Conservation (phyloP, 495 filamentous ascomycete species). For the Penicillium paradoxum region DNA sequence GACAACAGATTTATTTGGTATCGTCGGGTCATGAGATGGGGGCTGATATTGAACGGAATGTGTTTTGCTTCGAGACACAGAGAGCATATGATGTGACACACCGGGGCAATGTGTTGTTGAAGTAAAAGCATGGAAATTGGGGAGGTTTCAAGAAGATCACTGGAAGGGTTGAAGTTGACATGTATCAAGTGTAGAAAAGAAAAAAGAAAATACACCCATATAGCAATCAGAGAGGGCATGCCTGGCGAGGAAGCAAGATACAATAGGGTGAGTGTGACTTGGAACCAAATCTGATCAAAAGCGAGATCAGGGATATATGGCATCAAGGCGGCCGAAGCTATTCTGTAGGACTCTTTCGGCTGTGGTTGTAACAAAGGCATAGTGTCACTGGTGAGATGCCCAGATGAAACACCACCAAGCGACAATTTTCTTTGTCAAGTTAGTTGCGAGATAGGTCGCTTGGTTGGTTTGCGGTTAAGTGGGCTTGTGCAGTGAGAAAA, state of each 20-base stretch:
- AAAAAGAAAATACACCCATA: neutral
- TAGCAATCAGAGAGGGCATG: neutral
- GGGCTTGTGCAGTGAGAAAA: neutral
- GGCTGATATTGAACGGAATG: neutral
- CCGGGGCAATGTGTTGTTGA: neutral
- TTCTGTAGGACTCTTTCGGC: neutral
- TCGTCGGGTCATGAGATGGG: conserved; percentile 16
- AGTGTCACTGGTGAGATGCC: neutral
- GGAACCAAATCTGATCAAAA: neutral
- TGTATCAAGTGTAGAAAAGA: neutral
- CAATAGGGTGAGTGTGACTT: neutral
- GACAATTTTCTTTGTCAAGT: neutral
- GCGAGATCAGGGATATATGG: conserved; percentile 1
- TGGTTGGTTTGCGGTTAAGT: neutral
- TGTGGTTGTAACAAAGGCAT: neutral
- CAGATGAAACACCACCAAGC: neutral
- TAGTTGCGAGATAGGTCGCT: neutral
- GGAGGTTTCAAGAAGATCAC: neutral
- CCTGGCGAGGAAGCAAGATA: neutral
- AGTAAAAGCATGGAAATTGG: neutral
- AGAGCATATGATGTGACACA: neutral
- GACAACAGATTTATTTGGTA: conserved; percentile 15
- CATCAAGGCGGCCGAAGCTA: neutral
- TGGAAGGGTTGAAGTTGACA: neutral
- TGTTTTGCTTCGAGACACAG: neutral